These are phyloP conservation scores for Penicillium roqueforti DNA, from an alignment of 495 filamentous ascomycete genomes.

Conservation along the genomic window DNA sequence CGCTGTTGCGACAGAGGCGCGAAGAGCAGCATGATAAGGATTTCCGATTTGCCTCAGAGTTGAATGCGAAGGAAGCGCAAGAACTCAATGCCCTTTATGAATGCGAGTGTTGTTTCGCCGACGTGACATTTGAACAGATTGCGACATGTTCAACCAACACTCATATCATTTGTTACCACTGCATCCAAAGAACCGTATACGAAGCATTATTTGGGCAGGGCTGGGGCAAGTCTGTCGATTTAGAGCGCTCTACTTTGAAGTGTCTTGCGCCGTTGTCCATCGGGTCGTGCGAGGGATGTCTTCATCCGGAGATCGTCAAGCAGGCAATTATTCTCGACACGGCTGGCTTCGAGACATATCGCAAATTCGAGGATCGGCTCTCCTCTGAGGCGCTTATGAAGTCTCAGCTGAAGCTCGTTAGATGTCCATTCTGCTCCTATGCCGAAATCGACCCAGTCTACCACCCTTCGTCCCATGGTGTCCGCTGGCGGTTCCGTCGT, in stretches of 20 bases:
- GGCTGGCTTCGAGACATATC: slow-evolving; percentile 63
- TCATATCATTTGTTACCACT: slow-evolving; percentile 84
- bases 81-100: slow-evolving; percentile 68
- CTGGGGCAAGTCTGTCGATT: slow-evolving; percentile 75
- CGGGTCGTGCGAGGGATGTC: slow-evolving; percentile 65
- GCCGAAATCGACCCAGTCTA: slow-evolving; percentile 81
- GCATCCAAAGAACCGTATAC: slow-evolving; percentile 70
- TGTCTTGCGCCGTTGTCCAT: slow-evolving; percentile 69
- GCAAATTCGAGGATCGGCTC: slow-evolving; percentile 70
- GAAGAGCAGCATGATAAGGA: slow-evolving; percentile 61
- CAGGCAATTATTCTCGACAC: slow-evolving; percentile 64
- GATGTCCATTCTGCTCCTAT: slow-evolving; percentile 88
- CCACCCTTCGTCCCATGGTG: slow-evolving; percentile 45
- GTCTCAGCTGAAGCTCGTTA: slow-evolving; percentile 68
- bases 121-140: slow-evolving; percentile 76
- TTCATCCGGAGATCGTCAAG: slow-evolving; percentile 62
- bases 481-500: slow-evolving; percentile 49
- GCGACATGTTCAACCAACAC: slow-evolving; percentile 64
- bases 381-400: slow-evolving; percentile 67
- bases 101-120: slow-evolving; percentile 84
- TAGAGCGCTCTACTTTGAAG: slow-evolving; percentile 63
- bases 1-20: slow-evolving; percentile 52
- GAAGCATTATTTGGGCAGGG: slow-evolving; percentile 92
- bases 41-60: slow-evolving; percentile 53
- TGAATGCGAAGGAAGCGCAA: slow-evolving; percentile 76